Evolutionary conservation across 768 basidiomycete genomes (phyloP), one percentile per base, ranked within the genome.

Genomic region (Kwoniella newhampshirensis): DNA sequence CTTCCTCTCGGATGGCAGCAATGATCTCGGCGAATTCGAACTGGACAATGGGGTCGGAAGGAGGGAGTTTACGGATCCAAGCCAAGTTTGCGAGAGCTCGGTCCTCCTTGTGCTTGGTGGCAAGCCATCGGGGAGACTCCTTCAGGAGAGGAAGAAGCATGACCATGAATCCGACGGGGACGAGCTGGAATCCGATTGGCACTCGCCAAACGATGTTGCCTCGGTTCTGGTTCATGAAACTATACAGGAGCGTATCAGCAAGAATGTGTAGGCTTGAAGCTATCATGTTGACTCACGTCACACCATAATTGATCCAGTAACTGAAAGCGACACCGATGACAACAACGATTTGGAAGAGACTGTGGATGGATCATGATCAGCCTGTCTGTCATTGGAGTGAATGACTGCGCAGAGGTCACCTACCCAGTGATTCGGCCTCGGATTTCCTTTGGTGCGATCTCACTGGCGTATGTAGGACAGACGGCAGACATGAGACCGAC

Each of bases 401-500:
- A 13, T 6, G 6, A 32, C 7, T 68, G 37, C 89, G 32, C 13
- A 32, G 13, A 32, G 32, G 32, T 32, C 4, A 36, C 26, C 21
- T 90, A 90, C 26, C 89, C 89, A 0, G 88, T 90, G 63, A 91
- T 88, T 46, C 87, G 82, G 5, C 89, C 90, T 59, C 91, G 86
- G 5, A 90, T 87, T 20, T 88, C 81, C 72, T 91, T 92, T 4
- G 91, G 91, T 1, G 86, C 82, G 73, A 89, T 90, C 74, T 93
- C 91, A 9, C 87, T 86, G 20, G 91, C 89, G 69, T 84, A 93
- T 0, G 88, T 85, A 4, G 90, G 91, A 1, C 89, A 85, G 26
- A 68, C 60, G 20, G 49, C 50, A 18, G 83, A 88, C 63, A 91
- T 89, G 5, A 81, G 86, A 64, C 91, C 90, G 47, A 91, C 86